Evolutionary conservation across 176 grass and related monocot species (phyloP), one percentile per base, ranked within the genome.

Genomic region (Aechmea fasciata): DNA sequence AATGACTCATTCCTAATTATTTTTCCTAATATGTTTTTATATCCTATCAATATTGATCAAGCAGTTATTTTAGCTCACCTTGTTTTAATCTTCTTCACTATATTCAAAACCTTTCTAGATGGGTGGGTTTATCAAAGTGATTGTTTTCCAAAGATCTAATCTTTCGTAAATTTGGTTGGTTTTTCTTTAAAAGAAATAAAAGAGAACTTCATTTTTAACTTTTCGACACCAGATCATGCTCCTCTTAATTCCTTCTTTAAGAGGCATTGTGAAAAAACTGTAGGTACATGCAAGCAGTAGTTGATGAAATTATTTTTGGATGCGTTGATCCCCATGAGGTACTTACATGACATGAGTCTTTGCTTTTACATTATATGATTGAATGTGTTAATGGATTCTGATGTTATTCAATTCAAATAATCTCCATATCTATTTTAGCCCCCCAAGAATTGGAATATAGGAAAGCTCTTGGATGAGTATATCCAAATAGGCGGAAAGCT

Each of bases 241-340:
- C 33, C 33, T 41, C 33, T 41, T 41, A 41, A 41, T 41, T 41
- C 33, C 33, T 41, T 41, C 33, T 41, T 5, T 7, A 41, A 41
- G 33, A 41, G 33, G 33, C 33, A 41, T 6, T 41, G 33, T 41
- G 33, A 41, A 41, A 41, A 7, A 41, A 41, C 33, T 79, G 61
- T 81, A 96, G 93, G 81, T 96, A 92, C 76, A 92, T 92, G 89
- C 93, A 92, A 92, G 93, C 93, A 20, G 82, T 96, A 71, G 83
- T 80, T n/a, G 89, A 96, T 87, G 89, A 96, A 73, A 71, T 92
- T 83, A 72, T 90, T 68, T 78, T 90, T 71, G 65, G 73, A 81
- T 81, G 83, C 83, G 51, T 67, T 83, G 86, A 92, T 85, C 77
- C 93, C 29, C 85, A 85, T 49, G 82, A 83, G 85, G 93, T 90